A percentile compares a stretch with the other conserved stretches of the same genome.
Conservation (phyloP, 2,329 filamentous ascomycete species). For the Leptographium flavum region DNA sequence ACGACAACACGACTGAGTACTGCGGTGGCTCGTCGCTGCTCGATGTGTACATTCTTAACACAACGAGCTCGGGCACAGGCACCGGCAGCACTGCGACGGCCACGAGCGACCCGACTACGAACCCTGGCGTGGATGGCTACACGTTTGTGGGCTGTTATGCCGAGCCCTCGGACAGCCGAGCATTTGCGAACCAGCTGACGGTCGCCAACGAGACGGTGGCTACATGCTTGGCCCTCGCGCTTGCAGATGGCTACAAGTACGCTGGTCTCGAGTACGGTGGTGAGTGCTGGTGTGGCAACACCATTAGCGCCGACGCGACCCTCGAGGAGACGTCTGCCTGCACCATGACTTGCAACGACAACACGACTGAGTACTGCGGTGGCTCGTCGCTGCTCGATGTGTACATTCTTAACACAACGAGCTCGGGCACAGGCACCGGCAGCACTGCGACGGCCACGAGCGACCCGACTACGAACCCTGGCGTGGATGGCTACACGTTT, state of each 20-base stretch:
- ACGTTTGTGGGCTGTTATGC: slow-evolving; percentile 20
- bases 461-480: slow-evolving; percentile 30
- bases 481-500: slow-evolving; percentile 11
- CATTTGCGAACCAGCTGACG: slow-evolving; percentile 9
- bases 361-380: slow-evolving; percentile 11
- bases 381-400: slow-evolving; percentile 9
- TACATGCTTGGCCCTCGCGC: slow-evolving; percentile 12
- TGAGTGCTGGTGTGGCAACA: slow-evolving; percentile 8
- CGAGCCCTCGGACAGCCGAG: slow-evolving; percentile 11
- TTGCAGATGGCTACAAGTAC: slow-evolving; percentile 11
- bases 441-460: slow-evolving; percentile 4
- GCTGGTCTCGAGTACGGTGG: slow-evolving; percentile 21
- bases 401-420: slow-evolving; percentile 10
- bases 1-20: slow-evolving; percentile 8
- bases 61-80: not conserved
- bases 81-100: not conserved
- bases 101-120: slow-evolving; percentile 15
- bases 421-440: too few relatives aligned
- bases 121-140: slow-evolving; percentile 18
- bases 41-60: not conserved
- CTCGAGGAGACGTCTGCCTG: slow-evolving; percentile 13
- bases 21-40: slow-evolving; percentile 2
- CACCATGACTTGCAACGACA: slow-evolving; percentile 14
- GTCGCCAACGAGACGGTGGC: slow-evolving; percentile 12
- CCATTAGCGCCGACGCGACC: slow-evolving; percentile 6